Percentiles rank a stretch among this genome's conserved stretches.
phyloP scores from a whole-genome alignment of 805 yeast genomes.

The Clavispora phyllophila region DNA sequence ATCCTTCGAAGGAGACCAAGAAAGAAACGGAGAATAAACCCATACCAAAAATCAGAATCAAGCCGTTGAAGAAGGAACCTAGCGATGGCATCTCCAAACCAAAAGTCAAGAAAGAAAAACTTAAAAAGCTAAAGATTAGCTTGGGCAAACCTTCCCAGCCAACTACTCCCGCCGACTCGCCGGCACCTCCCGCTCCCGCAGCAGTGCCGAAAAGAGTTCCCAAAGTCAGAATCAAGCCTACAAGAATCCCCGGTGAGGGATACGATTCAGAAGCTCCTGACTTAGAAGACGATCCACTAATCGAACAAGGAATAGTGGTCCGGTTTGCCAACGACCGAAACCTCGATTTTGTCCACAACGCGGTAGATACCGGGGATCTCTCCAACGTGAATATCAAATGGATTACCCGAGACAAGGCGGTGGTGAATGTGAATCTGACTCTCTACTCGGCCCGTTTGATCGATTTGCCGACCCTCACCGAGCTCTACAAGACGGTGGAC shows the following conservation, averaged over 20 bases:
- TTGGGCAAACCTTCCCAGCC: slow-evolving; percentile 10
- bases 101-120: slow-evolving; percentile 14
- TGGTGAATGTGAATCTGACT: slow-evolving; percentile 62
- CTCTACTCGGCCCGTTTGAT: slow-evolving; percentile 78
- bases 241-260: slow-evolving; percentile 86
- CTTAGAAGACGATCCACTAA: slow-evolving; percentile 86
- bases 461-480: slow-evolving; percentile 86
- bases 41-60: slow-evolving; percentile 17
- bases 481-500: slow-evolving; percentile 84
- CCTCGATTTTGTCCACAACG: slow-evolving; percentile 66
- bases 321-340: slow-evolving; percentile 69
- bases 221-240: slow-evolving; percentile 49
- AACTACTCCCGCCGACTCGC: neutral
- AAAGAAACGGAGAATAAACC: slow-evolving; percentile 4
- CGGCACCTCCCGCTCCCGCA: slow-evolving; percentile 2
- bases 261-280: slow-evolving; percentile 97
- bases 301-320: slow-evolving; percentile 80
- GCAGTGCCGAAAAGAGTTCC: slow-evolving; percentile 26
- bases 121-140: slow-evolving; percentile 23
- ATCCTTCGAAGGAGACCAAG: slow-evolving; percentile 6
- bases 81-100: slow-evolving; percentile 9
- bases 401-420: slow-evolving; percentile 76
- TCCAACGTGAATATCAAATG: slow-evolving; percentile 71
- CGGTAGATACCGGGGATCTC: slow-evolving; percentile 74
- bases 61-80: slow-evolving; percentile 15